These are phyloP conservation scores for Aspergillus diversus DNA, from an alignment of 495 filamentous ascomycete genomes.

Conservation along the genomic window DNA sequence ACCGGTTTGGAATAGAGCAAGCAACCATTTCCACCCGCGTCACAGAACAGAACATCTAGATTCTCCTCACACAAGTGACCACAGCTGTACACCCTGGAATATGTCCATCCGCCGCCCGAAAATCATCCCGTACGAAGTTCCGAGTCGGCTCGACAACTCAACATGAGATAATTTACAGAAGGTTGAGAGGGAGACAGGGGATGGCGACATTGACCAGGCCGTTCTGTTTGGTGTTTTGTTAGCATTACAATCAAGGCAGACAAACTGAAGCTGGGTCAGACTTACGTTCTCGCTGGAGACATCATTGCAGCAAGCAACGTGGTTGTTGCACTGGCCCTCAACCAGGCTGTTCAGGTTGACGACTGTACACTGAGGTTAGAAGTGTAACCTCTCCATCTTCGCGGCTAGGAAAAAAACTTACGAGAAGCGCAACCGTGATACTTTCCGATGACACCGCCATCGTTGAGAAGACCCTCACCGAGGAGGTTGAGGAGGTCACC, in stretches of 20 bases:
- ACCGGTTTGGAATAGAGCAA: neutral
- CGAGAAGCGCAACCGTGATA: constrained; percentile 3
- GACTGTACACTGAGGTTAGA: constrained; percentile 19
- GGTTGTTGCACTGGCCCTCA: constrained; percentile 51
- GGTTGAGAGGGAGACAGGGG: constrained; percentile 46
- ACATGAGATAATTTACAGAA: constrained; percentile 37
- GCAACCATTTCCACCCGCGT: neutral
- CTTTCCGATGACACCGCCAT: constrained; percentile 1
- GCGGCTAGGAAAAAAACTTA: neutral
- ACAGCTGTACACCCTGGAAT: constrained; percentile 1
- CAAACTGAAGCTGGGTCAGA: constrained; percentile 6
- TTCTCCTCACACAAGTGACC: constrained; percentile 1
- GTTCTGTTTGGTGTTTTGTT: constrained; percentile 23
- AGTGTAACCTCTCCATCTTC: neutral
- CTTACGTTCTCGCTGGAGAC: constrained; percentile 34
- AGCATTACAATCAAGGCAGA: neutral
- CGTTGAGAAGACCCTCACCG: neutral
- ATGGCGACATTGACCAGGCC: constrained; percentile 48
- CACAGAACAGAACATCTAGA: constrained; percentile 1
- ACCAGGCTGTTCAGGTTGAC: constrained; percentile 41
- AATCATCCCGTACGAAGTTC: neutral
- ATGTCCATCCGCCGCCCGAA: constrained; percentile 1
- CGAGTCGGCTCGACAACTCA: neutral
- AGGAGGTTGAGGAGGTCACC: constrained; percentile 25
- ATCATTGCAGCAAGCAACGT: constrained; percentile 53